These are phyloP conservation scores for Striga asiatica DNA, from an alignment of 257 asterid genomes.

Conservation along the genomic window DNA sequence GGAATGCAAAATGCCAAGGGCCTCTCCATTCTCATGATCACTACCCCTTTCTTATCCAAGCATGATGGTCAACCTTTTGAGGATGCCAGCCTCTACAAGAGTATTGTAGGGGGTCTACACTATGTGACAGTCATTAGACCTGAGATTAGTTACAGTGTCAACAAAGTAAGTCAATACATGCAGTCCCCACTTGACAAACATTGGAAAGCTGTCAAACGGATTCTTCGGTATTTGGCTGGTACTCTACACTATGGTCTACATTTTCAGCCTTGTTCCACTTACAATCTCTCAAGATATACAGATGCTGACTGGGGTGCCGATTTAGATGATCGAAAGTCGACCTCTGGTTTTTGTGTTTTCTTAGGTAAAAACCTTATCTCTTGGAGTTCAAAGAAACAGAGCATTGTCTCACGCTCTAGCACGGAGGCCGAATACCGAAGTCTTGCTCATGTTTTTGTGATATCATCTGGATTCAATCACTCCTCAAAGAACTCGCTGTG, in stretches of 20 bases:
- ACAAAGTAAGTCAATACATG: neutral
- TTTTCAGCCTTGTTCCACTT: too few relatives aligned
- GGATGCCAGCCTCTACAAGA: neutral
- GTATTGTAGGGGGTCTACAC: neutral
- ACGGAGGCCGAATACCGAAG: neutral
- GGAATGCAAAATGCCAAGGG: too few relatives aligned
- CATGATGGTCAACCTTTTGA: neutral
- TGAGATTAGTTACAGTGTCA: neutral
- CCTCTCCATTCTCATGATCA: neutral
- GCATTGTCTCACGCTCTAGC: neutral
- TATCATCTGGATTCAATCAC: neutral
- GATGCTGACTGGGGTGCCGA: too few relatives aligned
- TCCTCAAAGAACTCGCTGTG: neutral
- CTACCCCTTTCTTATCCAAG: neutral
- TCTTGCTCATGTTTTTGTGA: neutral
- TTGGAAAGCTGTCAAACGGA: neutral
- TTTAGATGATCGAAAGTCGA: neutral
- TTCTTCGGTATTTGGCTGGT: neutral
- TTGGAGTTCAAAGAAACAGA: neutral
- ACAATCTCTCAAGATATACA: too few relatives aligned
- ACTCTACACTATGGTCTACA: neutral
- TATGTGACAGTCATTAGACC: neutral
- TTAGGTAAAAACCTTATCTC: neutral
- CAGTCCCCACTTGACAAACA: neutral
- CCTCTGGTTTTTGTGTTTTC: neutral